phyloP scores from a whole-genome alignment of 163 green algal species.

The Chlamydomonas reinhardtii region DNA sequence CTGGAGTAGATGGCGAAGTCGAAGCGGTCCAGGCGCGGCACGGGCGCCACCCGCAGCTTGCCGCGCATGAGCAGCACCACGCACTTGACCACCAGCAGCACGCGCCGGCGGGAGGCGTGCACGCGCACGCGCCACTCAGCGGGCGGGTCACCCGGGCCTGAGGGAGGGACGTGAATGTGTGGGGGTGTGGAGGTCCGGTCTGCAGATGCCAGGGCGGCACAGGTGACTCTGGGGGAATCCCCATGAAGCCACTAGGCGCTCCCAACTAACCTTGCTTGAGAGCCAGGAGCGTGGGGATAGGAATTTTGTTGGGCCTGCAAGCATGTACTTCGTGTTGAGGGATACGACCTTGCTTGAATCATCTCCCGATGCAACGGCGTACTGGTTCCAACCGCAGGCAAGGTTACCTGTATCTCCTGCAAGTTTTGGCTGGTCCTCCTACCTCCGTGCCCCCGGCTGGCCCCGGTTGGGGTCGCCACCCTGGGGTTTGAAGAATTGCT shows the following conservation, averaged over 20 bases:
- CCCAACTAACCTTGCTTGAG: background rate
- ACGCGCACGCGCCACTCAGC: slow-evolving; percentile 19
- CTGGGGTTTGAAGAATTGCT: slow-evolving; percentile 9
- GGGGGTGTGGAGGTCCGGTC: background rate
- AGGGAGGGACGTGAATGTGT: background rate
- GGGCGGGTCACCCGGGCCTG: background rate
- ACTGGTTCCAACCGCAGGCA: no score
- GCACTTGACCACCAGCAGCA: background rate
- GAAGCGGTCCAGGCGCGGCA: slow-evolving; percentile 25
- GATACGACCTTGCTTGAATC: background rate
- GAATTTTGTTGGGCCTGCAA: background rate
- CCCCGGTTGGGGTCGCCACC: background rate
- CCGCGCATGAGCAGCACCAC: slow-evolving; percentile 23
- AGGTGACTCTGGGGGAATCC: no score
- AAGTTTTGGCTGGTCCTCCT: no score
- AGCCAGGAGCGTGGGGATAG: background rate
- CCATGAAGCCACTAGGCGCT: background rate
- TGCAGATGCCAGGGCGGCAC: background rate
- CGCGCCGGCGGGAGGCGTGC: slow-evolving; percentile 10
- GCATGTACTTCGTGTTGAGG: background rate
- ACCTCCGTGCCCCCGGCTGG: background rate
- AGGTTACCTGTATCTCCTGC: no score
- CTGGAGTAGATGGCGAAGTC: slow-evolving; percentile 41
- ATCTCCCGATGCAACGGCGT: no score
- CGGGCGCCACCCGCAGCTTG: slow-evolving; percentile 11